A percentile compares a stretch with the other conserved stretches of the same genome.
These are phyloP conservation scores for Canavalia ensiformis DNA, from an alignment of 306 rosid genomes.

Conservation along the genomic window DNA sequence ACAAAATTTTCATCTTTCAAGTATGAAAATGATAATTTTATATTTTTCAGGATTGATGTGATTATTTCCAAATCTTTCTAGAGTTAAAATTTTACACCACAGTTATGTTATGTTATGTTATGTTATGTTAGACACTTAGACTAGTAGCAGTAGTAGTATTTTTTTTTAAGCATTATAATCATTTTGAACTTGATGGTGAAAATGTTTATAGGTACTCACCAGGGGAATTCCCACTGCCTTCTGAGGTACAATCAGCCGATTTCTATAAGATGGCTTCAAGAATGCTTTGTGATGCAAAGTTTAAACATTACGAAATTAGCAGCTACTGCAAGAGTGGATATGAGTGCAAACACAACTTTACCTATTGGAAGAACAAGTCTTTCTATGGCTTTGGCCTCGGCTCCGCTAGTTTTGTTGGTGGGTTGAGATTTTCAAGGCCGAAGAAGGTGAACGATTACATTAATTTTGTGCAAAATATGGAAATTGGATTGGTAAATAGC, in stretches of 20 bases:
- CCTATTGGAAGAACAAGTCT: constrained; percentile 91
- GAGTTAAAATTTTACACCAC: too few species aligned
- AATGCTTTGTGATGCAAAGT: constrained; percentile 67
- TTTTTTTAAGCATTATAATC: constrained; percentile 25
- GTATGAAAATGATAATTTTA: too few species aligned
- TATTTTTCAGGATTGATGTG: too few species aligned
- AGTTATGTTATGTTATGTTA: neutral
- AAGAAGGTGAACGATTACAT: constrained; percentile 71
- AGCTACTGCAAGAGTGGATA: constrained; percentile 87
- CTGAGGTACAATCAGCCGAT: constrained; percentile 80
- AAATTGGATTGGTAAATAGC: constrained; percentile 65
- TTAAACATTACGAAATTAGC: constrained; percentile 89
- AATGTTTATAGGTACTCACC: constrained; percentile 73
- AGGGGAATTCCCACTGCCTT: constrained; percentile 92
- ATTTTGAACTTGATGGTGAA: constrained; percentile 44
- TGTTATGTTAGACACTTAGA: neutral
- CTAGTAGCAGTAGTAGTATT: neutral
- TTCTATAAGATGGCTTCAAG: constrained; percentile 86
- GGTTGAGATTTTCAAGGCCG: constrained; percentile 87
- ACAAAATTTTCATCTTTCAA: too few species aligned
- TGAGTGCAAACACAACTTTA: constrained; percentile 85
- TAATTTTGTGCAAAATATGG: constrained; percentile 74
- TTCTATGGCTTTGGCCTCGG: constrained; percentile 93
- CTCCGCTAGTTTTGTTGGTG: constrained; percentile 81
- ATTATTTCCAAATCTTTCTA: too few species aligned